Evolutionary conservation across 768 basidiomycete species (phyloP).

Genomic region (Pulveroboletus ravenelii): DNA sequence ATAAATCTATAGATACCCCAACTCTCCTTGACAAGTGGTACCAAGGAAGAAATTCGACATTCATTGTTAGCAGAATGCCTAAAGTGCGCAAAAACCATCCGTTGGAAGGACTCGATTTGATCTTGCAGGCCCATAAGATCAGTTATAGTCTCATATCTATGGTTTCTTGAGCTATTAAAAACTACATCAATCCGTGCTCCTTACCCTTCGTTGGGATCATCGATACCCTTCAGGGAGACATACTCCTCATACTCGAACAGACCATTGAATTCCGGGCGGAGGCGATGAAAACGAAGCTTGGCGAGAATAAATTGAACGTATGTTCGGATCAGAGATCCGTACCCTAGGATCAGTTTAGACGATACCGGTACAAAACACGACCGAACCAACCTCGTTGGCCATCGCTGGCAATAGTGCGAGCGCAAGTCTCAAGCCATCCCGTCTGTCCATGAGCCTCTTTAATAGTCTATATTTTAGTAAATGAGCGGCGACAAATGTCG

Average conservation of each 20-base stretch:
- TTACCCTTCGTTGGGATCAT: slow-evolving; percentile 98
- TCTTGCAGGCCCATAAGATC: slow-evolving; percentile 98
- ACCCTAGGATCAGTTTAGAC: slow-evolving; percentile 50
- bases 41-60: slow-evolving; percentile 92
- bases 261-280: slow-evolving; percentile 97
- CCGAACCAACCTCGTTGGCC: slow-evolving; percentile 60
- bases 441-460: slow-evolving; percentile 97
- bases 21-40: slow-evolving; percentile 97
- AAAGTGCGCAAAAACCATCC: slow-evolving; percentile 95
- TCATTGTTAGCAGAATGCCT: slow-evolving; percentile 89
- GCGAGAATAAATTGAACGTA: slow-evolving; percentile 95
- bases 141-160: slow-evolving; percentile 93
- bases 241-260: slow-evolving; percentile 99
- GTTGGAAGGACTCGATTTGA: slow-evolving; percentile 98
- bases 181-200: slow-evolving; percentile 21
- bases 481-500: slow-evolving; percentile 8
- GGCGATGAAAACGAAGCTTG: slow-evolving; percentile 92
- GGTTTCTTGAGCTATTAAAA: slow-evolving; percentile 7
- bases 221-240: slow-evolving; percentile 92
- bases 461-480: slow-evolving; percentile 57
- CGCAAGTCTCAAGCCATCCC: slow-evolving; percentile 97
- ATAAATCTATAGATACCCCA: slow-evolving; percentile 99
- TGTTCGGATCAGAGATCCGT: slow-evolving; percentile 87
- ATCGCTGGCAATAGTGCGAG: slow-evolving; percentile 78
- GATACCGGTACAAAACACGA: not conserved